phyloP scores from a whole-genome alignment of 2,329 filamentous ascomycete genomes.

The Venturia aucupariae region DNA sequence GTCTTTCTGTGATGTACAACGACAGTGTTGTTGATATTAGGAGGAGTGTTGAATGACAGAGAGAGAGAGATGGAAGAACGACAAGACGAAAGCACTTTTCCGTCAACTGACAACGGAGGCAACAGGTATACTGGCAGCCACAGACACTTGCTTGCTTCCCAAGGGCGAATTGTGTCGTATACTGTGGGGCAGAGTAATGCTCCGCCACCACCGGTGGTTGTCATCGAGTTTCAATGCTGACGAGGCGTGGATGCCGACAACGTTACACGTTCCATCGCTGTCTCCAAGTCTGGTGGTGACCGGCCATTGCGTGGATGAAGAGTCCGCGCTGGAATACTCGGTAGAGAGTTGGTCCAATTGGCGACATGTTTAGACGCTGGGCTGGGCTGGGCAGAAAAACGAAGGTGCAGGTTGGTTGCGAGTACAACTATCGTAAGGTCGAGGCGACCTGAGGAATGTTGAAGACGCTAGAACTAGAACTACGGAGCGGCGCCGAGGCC shows the following conservation, averaged over 20 bases:
- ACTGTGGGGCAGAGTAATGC: slow-evolving; percentile 2
- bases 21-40: background rate
- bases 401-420: no score
- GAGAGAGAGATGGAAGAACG: background rate
- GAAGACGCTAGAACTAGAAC: no score
- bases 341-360: background rate
- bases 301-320: background rate
- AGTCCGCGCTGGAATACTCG: background rate
- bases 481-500: background rate
- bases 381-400: no score
- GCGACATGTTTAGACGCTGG: slow-evolving; percentile 4
- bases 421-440: no score
- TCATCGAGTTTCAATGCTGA: background rate
- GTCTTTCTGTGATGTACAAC: background rate
- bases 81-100: background rate
- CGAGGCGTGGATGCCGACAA: background rate
- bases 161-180: background rate
- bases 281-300: background rate
- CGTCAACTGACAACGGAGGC: background rate
- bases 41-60: background rate
- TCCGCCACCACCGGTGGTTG: background rate
- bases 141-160: background rate
- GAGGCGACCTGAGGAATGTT: background rate
- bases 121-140: background rate
- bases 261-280: background rate